Evolutionary conservation across 345 rosid species (phyloP).

Genomic region (Rhodomyrtus tomentosa): DNA sequence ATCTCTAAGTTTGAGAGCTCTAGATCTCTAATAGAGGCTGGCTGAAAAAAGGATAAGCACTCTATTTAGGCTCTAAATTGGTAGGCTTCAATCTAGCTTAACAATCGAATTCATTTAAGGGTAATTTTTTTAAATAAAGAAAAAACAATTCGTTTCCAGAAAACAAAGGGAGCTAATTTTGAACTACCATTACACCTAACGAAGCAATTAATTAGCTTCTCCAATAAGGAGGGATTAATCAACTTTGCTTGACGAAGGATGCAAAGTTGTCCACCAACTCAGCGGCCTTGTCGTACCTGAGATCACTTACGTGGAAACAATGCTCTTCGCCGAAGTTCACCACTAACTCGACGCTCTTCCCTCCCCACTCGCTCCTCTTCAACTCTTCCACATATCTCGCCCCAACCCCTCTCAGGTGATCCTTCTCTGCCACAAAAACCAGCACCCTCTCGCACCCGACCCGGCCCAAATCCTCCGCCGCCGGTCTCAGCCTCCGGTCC

Average conservation of each 20-base stretch:
- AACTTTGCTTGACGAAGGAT: constrained; percentile 3
- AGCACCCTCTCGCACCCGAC: constrained; percentile 21
- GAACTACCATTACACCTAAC: not conserved
- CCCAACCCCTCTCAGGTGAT: constrained; percentile 8
- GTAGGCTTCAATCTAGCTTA: not conserved
- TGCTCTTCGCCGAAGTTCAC: constrained; percentile 1
- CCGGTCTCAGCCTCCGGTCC: constrained; percentile 32
- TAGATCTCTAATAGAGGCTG: not conserved
- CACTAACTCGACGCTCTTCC: constrained; percentile 7
- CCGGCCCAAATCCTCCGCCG: constrained; percentile 10
- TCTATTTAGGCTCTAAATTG: not conserved
- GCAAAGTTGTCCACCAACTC: constrained; percentile 2
- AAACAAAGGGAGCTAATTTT: not conserved
- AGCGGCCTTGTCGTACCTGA: not conserved
- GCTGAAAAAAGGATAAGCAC: too few relatives aligned
- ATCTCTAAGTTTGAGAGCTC: not conserved
- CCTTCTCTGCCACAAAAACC: constrained; percentile 26
- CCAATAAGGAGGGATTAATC: not conserved
- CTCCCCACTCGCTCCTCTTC: constrained; percentile 25
- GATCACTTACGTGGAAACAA: not conserved
- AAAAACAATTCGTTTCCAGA: not conserved
- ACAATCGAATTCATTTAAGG: not conserved
- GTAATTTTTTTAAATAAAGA: too few relatives aligned
- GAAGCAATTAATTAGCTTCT: not conserved
- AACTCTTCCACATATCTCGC: constrained; percentile 12